phyloP scores from a whole-genome alignment of 2,329 filamentous ascomycete species.

The Cyanodermella asteris region DNA sequence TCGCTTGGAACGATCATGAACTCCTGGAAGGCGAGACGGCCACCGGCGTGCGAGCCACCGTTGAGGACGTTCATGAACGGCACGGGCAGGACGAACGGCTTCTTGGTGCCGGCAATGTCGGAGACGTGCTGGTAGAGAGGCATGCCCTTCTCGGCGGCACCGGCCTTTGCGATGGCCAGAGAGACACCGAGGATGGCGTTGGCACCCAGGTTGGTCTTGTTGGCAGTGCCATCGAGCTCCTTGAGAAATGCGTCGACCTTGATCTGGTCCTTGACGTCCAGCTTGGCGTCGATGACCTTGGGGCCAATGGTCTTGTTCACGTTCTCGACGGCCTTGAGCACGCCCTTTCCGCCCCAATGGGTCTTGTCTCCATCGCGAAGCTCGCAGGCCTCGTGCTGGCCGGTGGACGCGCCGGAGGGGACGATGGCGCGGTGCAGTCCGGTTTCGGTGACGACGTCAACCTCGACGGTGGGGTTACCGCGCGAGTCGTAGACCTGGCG shows the following conservation, averaged over 20 bases:
- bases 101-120: slow-evolving; percentile 72
- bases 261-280: slow-evolving; percentile 73
- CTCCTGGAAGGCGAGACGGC: slow-evolving; percentile 84
- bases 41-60: slow-evolving; percentile 90
- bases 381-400: slow-evolving; percentile 77
- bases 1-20: slow-evolving; percentile 84
- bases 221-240: slow-evolving; percentile 61
- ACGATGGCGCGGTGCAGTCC: slow-evolving; percentile 95
- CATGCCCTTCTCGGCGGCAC: slow-evolving; percentile 70
- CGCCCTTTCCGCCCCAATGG: slow-evolving; percentile 74
- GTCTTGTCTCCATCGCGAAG: slow-evolving; percentile 75
- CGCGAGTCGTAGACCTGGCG: slow-evolving; percentile 98
- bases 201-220: slow-evolving; percentile 75
- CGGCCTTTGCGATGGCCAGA: slow-evolving; percentile 70
- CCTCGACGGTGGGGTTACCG: slow-evolving; percentile 94
- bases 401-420: slow-evolving; percentile 86
- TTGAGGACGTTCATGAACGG: slow-evolving; percentile 91
- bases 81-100: slow-evolving; percentile 74
- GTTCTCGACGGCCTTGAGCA: slow-evolving; percentile 66
- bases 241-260: slow-evolving; percentile 69
- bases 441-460: slow-evolving; percentile 88
- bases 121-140: slow-evolving; percentile 77
- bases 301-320: slow-evolving; percentile 66
- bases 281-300: slow-evolving; percentile 57
- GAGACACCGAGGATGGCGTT: slow-evolving; percentile 76